phyloP scores from a whole-genome alignment of 2,329 filamentous ascomycete species.

The Talaromyces amestolkiae region DNA sequence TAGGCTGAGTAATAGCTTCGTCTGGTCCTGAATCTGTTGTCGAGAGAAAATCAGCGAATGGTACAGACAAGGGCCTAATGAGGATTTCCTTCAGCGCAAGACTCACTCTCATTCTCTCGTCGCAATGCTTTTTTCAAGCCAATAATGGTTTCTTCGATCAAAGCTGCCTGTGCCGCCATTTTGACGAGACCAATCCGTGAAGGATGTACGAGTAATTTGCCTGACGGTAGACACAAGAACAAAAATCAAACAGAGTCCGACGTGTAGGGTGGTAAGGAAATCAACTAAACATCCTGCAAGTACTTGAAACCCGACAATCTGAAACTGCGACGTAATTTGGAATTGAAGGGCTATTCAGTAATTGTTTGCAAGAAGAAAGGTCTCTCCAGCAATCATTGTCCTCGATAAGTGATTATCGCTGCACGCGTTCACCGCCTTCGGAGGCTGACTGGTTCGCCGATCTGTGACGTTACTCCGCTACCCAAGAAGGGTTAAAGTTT shows the following conservation, averaged over 20 bases:
- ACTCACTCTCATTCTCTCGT: constrained; percentile 46
- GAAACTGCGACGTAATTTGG: not conserved
- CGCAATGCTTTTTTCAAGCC: constrained; percentile 54
- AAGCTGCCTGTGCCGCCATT: constrained; percentile 46
- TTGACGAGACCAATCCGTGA: constrained; percentile 15
- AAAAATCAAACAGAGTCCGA: not conserved
- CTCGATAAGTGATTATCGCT: constrained; percentile 12
- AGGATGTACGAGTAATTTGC: not conserved
- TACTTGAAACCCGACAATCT: not conserved
- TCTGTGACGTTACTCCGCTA: constrained; percentile 8
- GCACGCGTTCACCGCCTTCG: constrained; percentile 21
- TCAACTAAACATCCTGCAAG: not conserved
- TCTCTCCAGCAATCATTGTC: not conserved
- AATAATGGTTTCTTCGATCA: constrained; percentile 55
- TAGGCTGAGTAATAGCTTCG: constrained; percentile 53
- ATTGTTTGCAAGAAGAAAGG: not conserved
- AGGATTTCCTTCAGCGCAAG: constrained; percentile 17
- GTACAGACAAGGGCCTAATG: not conserved
- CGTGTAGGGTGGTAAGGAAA: not conserved
- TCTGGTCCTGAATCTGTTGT: constrained; percentile 45
- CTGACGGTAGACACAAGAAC: not conserved
- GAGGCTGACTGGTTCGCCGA: constrained; percentile 12
- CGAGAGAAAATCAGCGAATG: not conserved
- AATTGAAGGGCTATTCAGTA: not conserved
- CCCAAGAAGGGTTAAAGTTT: not conserved